phyloP scores from a whole-genome alignment of 2,329 filamentous ascomycete genomes.

The Blastomyces percursus region DNA sequence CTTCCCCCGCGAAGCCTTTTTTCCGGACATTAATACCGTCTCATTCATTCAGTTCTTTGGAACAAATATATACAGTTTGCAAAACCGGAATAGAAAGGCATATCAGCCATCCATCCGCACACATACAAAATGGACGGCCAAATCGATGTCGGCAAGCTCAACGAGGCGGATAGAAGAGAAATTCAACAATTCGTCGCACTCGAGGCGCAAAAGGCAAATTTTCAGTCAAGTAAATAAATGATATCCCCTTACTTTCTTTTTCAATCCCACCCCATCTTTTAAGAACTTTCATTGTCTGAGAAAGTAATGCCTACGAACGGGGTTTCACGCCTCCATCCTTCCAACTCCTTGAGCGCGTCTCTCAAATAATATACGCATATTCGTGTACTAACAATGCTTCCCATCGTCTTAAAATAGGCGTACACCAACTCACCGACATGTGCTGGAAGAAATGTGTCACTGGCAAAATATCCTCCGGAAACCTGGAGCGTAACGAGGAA shows the following conservation, averaged over 20 bases:
- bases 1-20: not conserved
- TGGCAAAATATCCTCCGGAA: slow-evolving; percentile 56
- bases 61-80: not conserved
- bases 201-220: slow-evolving; percentile 66
- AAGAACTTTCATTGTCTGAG: not conserved
- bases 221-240: slow-evolving; percentile 37
- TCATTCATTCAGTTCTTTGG: not conserved
- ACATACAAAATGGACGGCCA: slow-evolving; percentile 27
- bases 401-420: slow-evolving; percentile 34
- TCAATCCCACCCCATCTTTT: not conserved
- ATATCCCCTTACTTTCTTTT: slow-evolving; percentile 2
- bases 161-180: slow-evolving; percentile 72
- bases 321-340: slow-evolving; percentile 22
- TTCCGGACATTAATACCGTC: not conserved
- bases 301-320: not conserved
- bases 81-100: not conserved
- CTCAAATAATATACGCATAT: not conserved
- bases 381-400: not conserved
- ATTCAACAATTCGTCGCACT: slow-evolving; percentile 75
- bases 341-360: slow-evolving; percentile 14
- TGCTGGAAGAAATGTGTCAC: slow-evolving; percentile 96
- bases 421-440: slow-evolving; percentile 58
- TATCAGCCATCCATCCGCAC: not conserved
- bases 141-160: slow-evolving; percentile 62
- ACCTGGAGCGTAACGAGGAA: slow-evolving; percentile 68